Evolutionary conservation across 768 basidiomycete genomes (phyloP), one percentile per base, ranked within the genome.

Genomic region (Leccinum barrowsii): DNA sequence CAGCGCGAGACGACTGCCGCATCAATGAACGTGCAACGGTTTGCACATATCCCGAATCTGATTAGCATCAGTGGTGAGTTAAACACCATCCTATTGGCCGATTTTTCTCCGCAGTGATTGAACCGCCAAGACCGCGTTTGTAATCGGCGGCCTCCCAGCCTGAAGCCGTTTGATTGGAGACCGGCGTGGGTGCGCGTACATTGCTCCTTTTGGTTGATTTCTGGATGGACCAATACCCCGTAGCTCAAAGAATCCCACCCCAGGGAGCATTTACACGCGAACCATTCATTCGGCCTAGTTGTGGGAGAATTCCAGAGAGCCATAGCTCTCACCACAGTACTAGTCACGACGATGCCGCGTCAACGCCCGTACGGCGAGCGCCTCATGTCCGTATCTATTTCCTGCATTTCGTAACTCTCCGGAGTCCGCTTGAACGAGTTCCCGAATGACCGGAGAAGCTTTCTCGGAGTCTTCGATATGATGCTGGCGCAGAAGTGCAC

Each of bases 281-380:
- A 42, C 44, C 59, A 46, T n/a, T 11, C 28, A 51, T 28, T 42
- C n/a, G 40, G 10, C 40, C 15, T 10, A 7, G 40, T n/a, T 0
- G 40, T 11, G 12, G 7, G 34, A 8, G 12, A 19, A 46, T 19
- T 15, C 12, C 19, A 26, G 55, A 28, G 24, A 10, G 24, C 46
- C 26, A 19, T 24, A 17, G 30, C 24, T 61, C 50, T 61, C 60
- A 55, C 50, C 26, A 19, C 13, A 6, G 11, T 60, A 28, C 28
- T 28, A 28, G 28, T 28, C 30, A 60, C 40, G 59, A 52, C 44
- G 42, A 22, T 10, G 44, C 26, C 28, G 28, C 30, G 22, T 40
- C 35, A 37, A 17, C 35, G 22, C 17, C 32, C 56, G 52, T 59
- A 15, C 21, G 50, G 26, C n/a, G 24, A 37, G 44, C 6, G 3